Evolutionary conservation across 768 basidiomycete genomes (phyloP).

Genomic region (Ramaria rubella): DNA sequence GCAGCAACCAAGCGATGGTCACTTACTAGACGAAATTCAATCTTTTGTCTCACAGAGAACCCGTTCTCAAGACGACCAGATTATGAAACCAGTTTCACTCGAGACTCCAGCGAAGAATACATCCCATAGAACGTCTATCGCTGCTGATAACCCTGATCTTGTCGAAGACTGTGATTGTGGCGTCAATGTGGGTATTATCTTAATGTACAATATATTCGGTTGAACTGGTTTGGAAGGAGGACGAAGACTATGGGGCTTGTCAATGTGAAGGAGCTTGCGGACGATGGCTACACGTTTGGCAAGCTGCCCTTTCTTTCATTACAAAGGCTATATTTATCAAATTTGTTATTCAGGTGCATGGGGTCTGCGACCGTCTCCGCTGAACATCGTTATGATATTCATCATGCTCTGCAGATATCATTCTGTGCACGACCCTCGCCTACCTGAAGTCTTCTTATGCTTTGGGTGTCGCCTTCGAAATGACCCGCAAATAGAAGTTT

Average conservation of each 20-base stretch:
- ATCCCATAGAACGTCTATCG: too few species aligned
- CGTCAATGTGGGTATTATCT: constrained; percentile 37
- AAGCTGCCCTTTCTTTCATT: constrained; percentile 17
- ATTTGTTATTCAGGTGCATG: constrained; percentile 43
- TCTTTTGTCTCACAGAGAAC: constrained; percentile 16
- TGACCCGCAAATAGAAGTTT: constrained; percentile 62
- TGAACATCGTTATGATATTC: neutral
- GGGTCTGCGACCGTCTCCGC: constrained; percentile 34
- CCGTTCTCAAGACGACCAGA: neutral
- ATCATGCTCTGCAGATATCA: constrained; percentile 47
- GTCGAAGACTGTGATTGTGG: constrained; percentile 62
- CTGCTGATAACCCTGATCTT: neutral
- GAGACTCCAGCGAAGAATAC: neutral
- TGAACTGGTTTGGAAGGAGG: constrained; percentile 27
- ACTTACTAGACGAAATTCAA: constrained; percentile 19
- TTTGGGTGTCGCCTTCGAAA: constrained; percentile 69
- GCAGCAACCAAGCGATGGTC: constrained; percentile 15
- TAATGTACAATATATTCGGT: neutral
- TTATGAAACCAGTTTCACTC: neutral
- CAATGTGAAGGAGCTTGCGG: constrained; percentile 68
- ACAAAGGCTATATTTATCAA: neutral
- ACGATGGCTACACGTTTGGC: constrained; percentile 77
- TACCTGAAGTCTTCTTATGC: constrained; percentile 60
- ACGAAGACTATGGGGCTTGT: constrained; percentile 45
- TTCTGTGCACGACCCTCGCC: constrained; percentile 44